Evolutionary conservation across 352 stramenopile species (phyloP).

Genomic region (Globisporangium takayamanum): DNA sequence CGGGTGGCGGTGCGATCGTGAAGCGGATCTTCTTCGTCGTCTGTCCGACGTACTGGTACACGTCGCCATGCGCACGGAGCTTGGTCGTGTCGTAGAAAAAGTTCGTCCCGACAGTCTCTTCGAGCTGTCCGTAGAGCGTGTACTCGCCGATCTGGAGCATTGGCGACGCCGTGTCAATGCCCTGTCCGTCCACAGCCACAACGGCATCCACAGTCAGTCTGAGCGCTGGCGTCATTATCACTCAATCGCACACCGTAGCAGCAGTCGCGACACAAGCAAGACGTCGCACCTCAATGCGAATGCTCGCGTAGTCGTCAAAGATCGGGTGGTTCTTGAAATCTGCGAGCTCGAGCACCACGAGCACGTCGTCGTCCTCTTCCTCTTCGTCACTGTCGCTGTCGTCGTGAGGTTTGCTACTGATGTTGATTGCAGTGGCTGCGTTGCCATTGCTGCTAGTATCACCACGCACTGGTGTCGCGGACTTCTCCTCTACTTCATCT

Average conservation of each 20-base stretch:
- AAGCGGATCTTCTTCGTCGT: conserved; percentile 79
- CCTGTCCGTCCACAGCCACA: conserved; percentile 17
- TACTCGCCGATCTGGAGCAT: conserved; percentile 71
- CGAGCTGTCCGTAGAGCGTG: conserved; percentile 50
- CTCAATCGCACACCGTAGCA: background rate
- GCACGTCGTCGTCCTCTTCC: conserved; percentile 51
- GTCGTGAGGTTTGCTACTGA: background rate
- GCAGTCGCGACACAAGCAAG: background rate
- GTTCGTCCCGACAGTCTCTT: conserved; percentile 73
- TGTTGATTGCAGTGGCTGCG: too few species aligned
- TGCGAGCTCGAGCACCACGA: conserved; percentile 68
- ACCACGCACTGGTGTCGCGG: background rate
- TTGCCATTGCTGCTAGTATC: conserved; percentile 2
- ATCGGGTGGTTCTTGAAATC: conserved; percentile 82
- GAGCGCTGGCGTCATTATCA: background rate
- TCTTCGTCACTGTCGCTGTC: conserved; percentile 32
- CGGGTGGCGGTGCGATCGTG: conserved; percentile 50
- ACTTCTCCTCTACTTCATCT: background rate
- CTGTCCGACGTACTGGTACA: conserved; percentile 57
- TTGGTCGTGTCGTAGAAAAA: conserved; percentile 75
- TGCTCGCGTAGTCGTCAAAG: conserved; percentile 56
- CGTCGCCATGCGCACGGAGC: conserved; percentile 21
- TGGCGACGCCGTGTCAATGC: conserved; percentile 60
- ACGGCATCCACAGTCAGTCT: background rate
- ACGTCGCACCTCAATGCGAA: conserved; percentile 50